Conservation (phyloP, 441 rosid genomes). For the Eutrema salsugineum region DNA sequence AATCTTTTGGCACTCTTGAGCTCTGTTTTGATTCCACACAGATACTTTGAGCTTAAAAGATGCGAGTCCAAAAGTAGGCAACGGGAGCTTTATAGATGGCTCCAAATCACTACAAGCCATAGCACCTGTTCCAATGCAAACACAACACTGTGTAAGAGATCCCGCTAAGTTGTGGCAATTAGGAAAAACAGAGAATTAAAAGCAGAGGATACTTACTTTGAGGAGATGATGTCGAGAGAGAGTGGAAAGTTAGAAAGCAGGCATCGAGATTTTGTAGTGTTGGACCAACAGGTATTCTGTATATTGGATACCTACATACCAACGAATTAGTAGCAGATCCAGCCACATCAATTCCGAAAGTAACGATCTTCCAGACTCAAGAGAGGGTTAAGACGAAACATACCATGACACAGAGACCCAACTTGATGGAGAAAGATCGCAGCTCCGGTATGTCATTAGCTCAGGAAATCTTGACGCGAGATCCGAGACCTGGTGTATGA, state of each 20-base stretch:
- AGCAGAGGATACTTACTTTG: constrained; percentile 38
- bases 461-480: constrained; percentile 53
- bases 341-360: background rate
- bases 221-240: constrained; percentile 53
- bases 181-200: background rate
- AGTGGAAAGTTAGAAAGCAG: constrained; percentile 81
- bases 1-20: constrained; percentile 50
- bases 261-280: constrained; percentile 89
- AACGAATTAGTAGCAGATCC: background rate
- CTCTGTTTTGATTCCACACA: constrained; percentile 69
- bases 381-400: background rate
- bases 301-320: constrained; percentile 71
- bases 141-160: constrained; percentile 9
- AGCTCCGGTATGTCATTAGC: constrained; percentile 46
- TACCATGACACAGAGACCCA: constrained; percentile 74
- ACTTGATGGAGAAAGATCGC: constrained; percentile 55
- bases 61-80: constrained; percentile 78
- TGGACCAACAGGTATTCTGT: constrained; percentile 85
- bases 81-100: constrained; percentile 41
- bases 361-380: background rate
- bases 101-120: constrained; percentile 33
- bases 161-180: background rate
- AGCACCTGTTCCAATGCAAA: background rate
- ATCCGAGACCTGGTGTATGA: constrained; percentile 32
- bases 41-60: constrained; percentile 73